phyloP scores from a whole-genome alignment of 1,284 basidiomycete species.

The Trametes polyzona region DNA sequence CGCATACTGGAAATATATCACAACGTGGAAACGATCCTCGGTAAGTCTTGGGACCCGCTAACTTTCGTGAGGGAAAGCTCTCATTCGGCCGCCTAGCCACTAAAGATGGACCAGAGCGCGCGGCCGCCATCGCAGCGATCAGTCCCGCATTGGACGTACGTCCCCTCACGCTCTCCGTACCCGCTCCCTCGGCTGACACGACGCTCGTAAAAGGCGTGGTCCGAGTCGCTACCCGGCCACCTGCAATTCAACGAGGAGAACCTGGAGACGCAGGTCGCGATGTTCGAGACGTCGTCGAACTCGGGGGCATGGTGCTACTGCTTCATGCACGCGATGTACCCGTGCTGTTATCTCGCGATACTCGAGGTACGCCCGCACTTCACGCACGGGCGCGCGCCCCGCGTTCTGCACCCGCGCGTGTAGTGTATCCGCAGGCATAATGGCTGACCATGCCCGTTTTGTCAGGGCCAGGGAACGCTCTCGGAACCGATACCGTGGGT shows the following conservation, averaged over 20 bases:
- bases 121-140: conserved; percentile 39
- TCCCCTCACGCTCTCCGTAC: conserved; percentile 6
- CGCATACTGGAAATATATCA: conserved; percentile 66
- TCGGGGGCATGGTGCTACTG: conserved; percentile 79
- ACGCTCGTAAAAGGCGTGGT: conserved; percentile 57
- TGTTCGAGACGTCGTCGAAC: conserved; percentile 78
- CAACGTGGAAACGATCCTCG: conserved; percentile 49
- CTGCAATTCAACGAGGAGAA: conserved; percentile 70
- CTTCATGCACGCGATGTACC: conserved; percentile 70
- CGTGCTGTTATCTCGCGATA: conserved; percentile 66
- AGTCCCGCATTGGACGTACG: conserved; percentile 47
- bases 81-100: conserved; percentile 16
- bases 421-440: too few species aligned
- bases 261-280: conserved; percentile 66
- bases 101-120: conserved; percentile 28
- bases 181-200: background rate
- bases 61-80: background rate
- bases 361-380: conserved; percentile 52
- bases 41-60: conserved; percentile 28
- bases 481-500: conserved; percentile 52
- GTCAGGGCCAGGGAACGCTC: conserved; percentile 34
- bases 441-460: conserved; percentile 11
- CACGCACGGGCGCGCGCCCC: background rate
- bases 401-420: background rate
- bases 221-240: conserved; percentile 62